These are phyloP conservation scores for Pyrenophora tritici-repentis DNA, from an alignment of 2,329 filamentous ascomycete genomes.

Conservation along the genomic window DNA sequence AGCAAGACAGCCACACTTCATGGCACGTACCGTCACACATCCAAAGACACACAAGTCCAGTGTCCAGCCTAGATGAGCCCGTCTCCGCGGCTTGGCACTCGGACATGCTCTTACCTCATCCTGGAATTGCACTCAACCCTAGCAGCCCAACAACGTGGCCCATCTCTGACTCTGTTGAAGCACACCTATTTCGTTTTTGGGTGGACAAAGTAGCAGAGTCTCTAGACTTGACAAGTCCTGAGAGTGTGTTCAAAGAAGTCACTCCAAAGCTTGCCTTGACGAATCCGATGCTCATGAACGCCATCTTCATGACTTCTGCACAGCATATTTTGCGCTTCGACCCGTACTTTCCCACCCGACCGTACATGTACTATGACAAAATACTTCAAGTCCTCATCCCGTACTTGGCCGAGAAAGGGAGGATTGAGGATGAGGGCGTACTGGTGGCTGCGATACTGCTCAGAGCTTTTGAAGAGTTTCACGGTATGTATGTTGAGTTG, in stretches of 20 bases:
- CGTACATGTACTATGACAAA: slow-evolving; percentile 25
- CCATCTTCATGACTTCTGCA: slow-evolving; percentile 48
- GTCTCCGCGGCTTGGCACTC: slow-evolving; percentile 3
- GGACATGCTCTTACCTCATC: slow-evolving; percentile 2
- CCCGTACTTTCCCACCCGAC: slow-evolving; percentile 15
- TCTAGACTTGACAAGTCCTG: slow-evolving; percentile 21
- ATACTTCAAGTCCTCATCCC: slow-evolving; percentile 22
- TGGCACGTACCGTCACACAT: slow-evolving; percentile 4
- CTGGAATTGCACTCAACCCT: background rate
- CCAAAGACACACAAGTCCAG: slow-evolving; percentile 10
- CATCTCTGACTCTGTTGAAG: slow-evolving; percentile 16
- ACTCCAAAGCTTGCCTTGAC: slow-evolving; percentile 29
- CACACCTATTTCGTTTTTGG: slow-evolving; percentile 23
- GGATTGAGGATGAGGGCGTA: slow-evolving; percentile 24
- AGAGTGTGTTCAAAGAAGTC: slow-evolving; percentile 13
- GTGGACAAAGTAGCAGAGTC: slow-evolving; percentile 16
- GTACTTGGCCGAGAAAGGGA: slow-evolving; percentile 19
- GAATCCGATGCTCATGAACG: slow-evolving; percentile 49
- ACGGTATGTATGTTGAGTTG: slow-evolving; percentile 14
- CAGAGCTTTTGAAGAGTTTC: slow-evolving; percentile 23
- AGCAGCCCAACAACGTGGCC: slow-evolving; percentile 7
- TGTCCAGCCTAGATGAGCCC: slow-evolving; percentile 17
- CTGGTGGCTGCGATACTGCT: slow-evolving; percentile 25
- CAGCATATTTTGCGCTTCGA: slow-evolving; percentile 43
- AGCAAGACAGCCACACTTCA: background rate